Evolutionary conservation across 345 rosid genomes (phyloP), one percentile per base, ranked within the genome.

Genomic region (Kernera saxatilis): DNA sequence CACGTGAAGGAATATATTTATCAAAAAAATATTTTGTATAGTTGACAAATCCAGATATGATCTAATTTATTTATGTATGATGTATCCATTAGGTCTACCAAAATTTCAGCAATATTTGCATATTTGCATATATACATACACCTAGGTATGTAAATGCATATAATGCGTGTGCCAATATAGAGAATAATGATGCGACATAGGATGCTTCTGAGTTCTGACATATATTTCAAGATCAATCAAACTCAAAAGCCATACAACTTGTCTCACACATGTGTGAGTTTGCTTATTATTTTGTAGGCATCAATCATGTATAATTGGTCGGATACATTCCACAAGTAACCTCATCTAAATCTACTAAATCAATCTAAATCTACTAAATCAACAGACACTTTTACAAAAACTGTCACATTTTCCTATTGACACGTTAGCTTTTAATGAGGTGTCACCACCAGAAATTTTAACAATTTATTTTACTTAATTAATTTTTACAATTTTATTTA

Each of bases 201-300:
- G 78, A 74, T 74, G 68, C 73, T 59, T 67, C 68, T 39, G 61
- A 67, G 73, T 41, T 67, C 69, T 74, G 78, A 58, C 73, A 74
- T 67, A 19, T 10, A 65, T 48, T 22, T 39, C 26, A 1, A 66
- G 60, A 39, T 67, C 72, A 67, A 67, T 66, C 45, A 66, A 73
- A 73, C 72, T 48, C 61, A 46, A 56, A 66, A 74, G 53, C 53
- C 53, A 73, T 57, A 9, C 67, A 49, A n/a, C 45, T 27, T 73
- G 77, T 57, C 72, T 46, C 53, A 65, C 52, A 49, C 77, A 73
- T 73, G 77, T 73, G 41, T 65, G 49, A 72, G 71, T 55, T 73
- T 64, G 58, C 77, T 64, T 55, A 64, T 64, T 65, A 65, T 55
- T 46, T 41, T 62, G 37, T 50, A 58, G 29, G 39, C 68, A 5